A percentile compares a stretch with the other conserved stretches of the same genome.
Evolutionary conservation across 371 early-diverging fungal genomes (phyloP).

Genomic region (Gilbertella persicaria): DNA sequence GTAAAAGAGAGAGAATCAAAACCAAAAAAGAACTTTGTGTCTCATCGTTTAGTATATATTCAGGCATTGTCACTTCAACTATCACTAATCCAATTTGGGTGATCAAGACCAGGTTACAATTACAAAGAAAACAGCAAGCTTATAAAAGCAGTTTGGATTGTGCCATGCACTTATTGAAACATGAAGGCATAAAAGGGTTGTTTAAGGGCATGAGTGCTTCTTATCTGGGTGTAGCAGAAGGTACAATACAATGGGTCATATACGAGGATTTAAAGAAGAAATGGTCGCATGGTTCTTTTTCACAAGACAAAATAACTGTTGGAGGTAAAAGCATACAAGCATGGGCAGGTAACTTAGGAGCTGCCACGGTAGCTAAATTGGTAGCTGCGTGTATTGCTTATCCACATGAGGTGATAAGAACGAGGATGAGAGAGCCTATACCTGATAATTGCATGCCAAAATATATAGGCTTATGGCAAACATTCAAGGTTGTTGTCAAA

Average conservation of each 20-base stretch:
- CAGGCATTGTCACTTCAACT: conserved; percentile 72
- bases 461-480: conserved; percentile 79
- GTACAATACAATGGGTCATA: conserved; percentile 91
- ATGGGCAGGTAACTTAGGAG: conserved; percentile 81
- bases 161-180: conserved; percentile 58
- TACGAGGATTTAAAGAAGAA: conserved; percentile 87
- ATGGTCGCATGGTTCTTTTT: conserved; percentile 12
- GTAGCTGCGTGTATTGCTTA: conserved; percentile 87
- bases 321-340: conserved; percentile 39
- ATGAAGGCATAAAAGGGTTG: conserved; percentile 83
- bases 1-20: conserved; percentile 31
- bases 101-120: conserved; percentile 93
- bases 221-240: conserved; percentile 82
- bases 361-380: conserved; percentile 87
- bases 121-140: conserved; percentile 59
- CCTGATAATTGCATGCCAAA: conserved; percentile 53
- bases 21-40: neutral
- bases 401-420: conserved; percentile 84
- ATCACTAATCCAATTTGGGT: conserved; percentile 97
- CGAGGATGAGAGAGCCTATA: conserved; percentile 83
- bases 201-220: conserved; percentile 93
- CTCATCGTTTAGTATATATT: neutral
- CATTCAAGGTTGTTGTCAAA: conserved; percentile 66
- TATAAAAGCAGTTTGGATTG: conserved; percentile 85
- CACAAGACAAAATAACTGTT: conserved; percentile 10